Conservation (phyloP, 225 moss, liverwort and hornwort species). For the Pseudoscleropodium purum region DNA sequence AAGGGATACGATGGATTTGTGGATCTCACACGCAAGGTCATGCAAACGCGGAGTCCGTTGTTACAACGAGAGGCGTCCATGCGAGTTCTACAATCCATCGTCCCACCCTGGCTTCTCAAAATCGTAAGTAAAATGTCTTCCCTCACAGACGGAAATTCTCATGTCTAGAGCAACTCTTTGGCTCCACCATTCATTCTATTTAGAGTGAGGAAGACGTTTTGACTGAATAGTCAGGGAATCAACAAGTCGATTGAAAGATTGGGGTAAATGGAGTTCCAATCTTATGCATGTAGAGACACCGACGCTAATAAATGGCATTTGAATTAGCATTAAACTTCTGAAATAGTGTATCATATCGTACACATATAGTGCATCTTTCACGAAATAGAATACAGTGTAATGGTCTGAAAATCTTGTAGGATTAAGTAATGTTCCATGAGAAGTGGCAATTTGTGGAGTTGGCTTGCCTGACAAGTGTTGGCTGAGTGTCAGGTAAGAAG, state of each 20-base stretch:
- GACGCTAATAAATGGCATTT: not conserved
- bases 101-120: conserved; percentile 76
- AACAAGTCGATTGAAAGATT: not conserved
- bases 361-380: not conserved
- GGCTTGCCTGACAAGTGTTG: not conserved
- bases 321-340: not conserved
- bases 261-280: not conserved
- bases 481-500: conserved; percentile 36
- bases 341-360: not conserved
- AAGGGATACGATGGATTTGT: conserved; percentile 90
- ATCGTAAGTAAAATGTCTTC: conserved; percentile 7
- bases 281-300: not conserved
- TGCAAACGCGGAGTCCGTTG: conserved; percentile 64
- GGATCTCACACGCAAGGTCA: conserved; percentile 73
- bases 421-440: not conserved
- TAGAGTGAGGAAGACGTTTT: not conserved
- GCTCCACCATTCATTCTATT: not conserved
- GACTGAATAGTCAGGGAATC: not conserved
- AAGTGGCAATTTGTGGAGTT: not conserved
- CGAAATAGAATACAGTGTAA: not conserved
- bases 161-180: not conserved
- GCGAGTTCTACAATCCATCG: conserved; percentile 56
- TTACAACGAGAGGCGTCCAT: conserved; percentile 58
- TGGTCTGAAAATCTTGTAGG: not conserved
- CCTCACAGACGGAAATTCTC: not conserved